Percentiles rank a stretch among this genome's conserved stretches.
phyloP scores from a whole-genome alignment of 1,284 basidiomycete species.

The Apiotrichum veenhuisii region DNA sequence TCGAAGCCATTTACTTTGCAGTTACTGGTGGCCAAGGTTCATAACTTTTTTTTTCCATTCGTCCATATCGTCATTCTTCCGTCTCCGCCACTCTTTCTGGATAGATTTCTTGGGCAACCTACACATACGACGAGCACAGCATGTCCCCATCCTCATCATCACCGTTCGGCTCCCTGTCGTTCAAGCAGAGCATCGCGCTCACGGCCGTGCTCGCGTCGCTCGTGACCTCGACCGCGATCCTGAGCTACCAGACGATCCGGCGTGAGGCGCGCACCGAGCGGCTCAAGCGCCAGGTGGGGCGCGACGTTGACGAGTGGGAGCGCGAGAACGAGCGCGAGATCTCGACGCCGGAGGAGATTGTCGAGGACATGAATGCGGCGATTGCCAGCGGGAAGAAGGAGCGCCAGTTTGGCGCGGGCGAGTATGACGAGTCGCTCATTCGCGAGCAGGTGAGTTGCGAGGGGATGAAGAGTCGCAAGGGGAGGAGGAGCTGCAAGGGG shows the following conservation, averaged over 20 bases:
- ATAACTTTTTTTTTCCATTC: neutral
- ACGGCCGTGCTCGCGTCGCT: slow-evolving; percentile 40
- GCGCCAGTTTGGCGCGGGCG: slow-evolving; percentile 39
- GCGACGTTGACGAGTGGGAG: slow-evolving; percentile 47
- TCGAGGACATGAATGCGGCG: slow-evolving; percentile 12
- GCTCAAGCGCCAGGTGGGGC: slow-evolving; percentile 46
- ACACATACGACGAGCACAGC: too few species aligned
- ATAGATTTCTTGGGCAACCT: neutral
- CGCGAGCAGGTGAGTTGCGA: slow-evolving; percentile 56
- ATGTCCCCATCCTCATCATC: slow-evolving; percentile 4
- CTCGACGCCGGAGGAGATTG: neutral
- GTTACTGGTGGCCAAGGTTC: neutral
- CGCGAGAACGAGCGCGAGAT: slow-evolving; percentile 7
- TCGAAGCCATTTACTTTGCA: too few species aligned
- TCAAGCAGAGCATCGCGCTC: slow-evolving; percentile 37
- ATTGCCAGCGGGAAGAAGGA: slow-evolving; percentile 10
- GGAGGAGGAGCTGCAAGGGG: slow-evolving; percentile 11
- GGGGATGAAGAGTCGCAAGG: too few species aligned
- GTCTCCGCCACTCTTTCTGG: neutral
- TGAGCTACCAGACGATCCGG: slow-evolving; percentile 46
- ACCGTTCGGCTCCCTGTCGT: slow-evolving; percentile 13
- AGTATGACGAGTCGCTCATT: slow-evolving; percentile 71
- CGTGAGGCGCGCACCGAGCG: slow-evolving; percentile 42
- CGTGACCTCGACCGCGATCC: slow-evolving; percentile 42
- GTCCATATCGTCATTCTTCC: neutral